Evolutionary conservation across 441 rosid species (phyloP).

Genomic region (Syzygium syzygioides): DNA sequence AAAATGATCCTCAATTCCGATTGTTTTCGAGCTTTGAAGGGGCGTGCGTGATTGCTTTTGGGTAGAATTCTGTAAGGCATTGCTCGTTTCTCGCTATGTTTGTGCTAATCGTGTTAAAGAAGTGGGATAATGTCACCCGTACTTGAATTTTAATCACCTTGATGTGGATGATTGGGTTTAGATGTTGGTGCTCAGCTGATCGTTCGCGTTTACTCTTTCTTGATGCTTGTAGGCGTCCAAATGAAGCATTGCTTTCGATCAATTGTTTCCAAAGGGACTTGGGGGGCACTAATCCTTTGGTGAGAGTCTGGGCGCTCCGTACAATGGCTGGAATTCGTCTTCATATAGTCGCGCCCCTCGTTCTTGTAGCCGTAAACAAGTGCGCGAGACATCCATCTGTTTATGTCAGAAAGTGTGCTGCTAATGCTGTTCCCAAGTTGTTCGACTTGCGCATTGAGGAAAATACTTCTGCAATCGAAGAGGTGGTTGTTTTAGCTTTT

Average conservation of each 20-base stretch:
- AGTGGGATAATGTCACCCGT: neutral
- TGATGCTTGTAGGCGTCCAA: conserved; percentile 67
- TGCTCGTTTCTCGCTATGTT: neutral
- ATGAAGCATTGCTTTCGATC: neutral
- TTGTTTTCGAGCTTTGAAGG: neutral
- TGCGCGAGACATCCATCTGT: no score
- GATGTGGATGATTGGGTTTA: neutral
- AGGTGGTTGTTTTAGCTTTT: no score
- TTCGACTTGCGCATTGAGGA: no score
- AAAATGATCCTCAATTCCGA: neutral
- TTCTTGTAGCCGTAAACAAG: no score
- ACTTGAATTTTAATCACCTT: neutral
- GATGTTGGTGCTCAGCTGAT: neutral
- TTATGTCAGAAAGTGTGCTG: no score
- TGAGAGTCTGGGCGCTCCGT: no score
- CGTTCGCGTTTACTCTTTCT: neutral
- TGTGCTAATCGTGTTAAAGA: neutral
- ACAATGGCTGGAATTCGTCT: no score
- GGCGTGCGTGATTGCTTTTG: neutral
- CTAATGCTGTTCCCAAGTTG: no score
- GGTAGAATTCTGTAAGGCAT: neutral
- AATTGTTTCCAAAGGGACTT: no score
- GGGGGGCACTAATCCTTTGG: no score
- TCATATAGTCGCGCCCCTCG: no score
- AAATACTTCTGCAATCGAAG: no score